Percentiles rank a stretch among this genome's conserved stretches.
These are phyloP conservation scores for Smallanthus sonchifolius DNA, from an alignment of 129 eudicot genomes.

Conservation along the genomic window DNA sequence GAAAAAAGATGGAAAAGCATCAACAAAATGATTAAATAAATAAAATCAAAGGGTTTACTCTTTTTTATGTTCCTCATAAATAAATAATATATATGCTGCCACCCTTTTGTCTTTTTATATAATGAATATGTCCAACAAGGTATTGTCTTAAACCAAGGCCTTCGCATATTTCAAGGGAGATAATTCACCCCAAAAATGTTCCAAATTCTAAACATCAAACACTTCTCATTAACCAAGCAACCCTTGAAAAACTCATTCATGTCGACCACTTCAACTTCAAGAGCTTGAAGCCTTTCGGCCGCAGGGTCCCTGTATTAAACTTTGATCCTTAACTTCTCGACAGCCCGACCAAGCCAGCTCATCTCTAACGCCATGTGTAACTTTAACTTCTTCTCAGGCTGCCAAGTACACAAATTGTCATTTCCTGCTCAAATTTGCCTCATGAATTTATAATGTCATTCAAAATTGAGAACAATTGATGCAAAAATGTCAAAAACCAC, in stretches of 20 bases:
- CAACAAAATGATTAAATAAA: conserved; percentile 35
- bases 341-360: conserved; percentile 3
- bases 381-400: conserved; percentile 58
- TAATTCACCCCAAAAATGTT: conserved; percentile 26
- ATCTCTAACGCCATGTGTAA: neutral
- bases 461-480: neutral
- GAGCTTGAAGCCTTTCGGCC: neutral
- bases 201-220: conserved; percentile 22
- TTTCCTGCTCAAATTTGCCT: conserved; percentile 52
- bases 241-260: conserved; percentile 6
- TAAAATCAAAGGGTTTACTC: conserved; percentile 30
- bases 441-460: conserved; percentile 24
- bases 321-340: conserved; percentile 21
- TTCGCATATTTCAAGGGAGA: conserved; percentile 17
- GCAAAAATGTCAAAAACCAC: neutral
- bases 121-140: conserved; percentile 24
- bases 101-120: neutral
- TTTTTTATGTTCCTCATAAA: conserved; percentile 26
- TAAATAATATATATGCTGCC: conserved; percentile 15
- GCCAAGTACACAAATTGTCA: conserved; percentile 63
- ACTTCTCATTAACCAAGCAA: conserved; percentile 16
- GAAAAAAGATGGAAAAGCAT: neutral
- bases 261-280: neutral
- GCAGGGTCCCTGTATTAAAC: conserved; percentile 6
- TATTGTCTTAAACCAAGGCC: neutral